phyloP scores from a whole-genome alignment of 257 asterid species.

The Galeopsis tetrahit region DNA sequence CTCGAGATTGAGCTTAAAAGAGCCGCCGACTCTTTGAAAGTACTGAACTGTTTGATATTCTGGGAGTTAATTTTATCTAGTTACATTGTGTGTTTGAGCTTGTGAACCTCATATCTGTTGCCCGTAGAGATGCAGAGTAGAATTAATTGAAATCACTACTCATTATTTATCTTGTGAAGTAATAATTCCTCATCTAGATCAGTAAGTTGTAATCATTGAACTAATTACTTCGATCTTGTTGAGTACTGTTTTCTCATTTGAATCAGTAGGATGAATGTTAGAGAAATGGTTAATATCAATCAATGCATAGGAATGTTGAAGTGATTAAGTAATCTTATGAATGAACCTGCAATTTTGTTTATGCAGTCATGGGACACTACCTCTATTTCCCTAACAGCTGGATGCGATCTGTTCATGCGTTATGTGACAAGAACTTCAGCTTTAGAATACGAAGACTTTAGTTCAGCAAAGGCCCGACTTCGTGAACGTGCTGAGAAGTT shows the following conservation, averaged over 20 bases:
- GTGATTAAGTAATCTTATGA: slow-evolving; percentile 1
- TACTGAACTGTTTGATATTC: slow-evolving; percentile 24
- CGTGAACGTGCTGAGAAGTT: slow-evolving; percentile 96
- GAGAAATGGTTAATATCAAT: neutral
- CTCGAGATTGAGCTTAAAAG: slow-evolving; percentile 92
- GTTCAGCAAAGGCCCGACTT: slow-evolving; percentile 85
- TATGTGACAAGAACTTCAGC: slow-evolving; percentile 95
- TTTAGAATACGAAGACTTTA: slow-evolving; percentile 83
- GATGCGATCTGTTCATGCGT: slow-evolving; percentile 93
- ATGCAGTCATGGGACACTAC: slow-evolving; percentile 96
- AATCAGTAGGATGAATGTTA: neutral
- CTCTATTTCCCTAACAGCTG: slow-evolving; percentile 96
- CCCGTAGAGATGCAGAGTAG: neutral
- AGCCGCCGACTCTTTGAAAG: slow-evolving; percentile 88
- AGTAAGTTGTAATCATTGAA: neutral
- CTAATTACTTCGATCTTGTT: slow-evolving; percentile 13
- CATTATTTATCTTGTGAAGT: neutral
- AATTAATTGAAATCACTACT: neutral
- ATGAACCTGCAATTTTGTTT: slow-evolving; percentile 13
- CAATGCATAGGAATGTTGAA: neutral
- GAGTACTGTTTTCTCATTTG: neutral
- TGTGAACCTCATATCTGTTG: slow-evolving; percentile 2
- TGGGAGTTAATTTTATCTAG: neutral
- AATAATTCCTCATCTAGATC: neutral
- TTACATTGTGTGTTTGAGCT: neutral